These are phyloP conservation scores for Zoysia matrella DNA, from an alignment of 202 grass and related monocot species.

Conservation along the genomic window DNA sequence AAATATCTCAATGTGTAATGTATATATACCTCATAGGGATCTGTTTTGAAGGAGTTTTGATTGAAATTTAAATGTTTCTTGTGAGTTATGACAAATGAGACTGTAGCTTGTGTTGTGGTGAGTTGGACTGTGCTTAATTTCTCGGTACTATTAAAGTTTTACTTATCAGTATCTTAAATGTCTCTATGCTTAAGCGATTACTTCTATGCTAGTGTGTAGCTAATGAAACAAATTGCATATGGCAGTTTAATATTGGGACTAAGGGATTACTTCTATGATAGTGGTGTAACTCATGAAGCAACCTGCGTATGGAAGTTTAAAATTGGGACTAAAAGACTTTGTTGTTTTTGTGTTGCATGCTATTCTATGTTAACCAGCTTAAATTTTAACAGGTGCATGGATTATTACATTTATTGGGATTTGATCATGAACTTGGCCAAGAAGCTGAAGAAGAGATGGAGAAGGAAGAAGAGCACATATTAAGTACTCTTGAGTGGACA, in stretches of 20 bases:
- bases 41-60: slow-evolving; percentile 20
- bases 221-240: slow-evolving; percentile 1
- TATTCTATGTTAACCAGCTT: slow-evolving; percentile 28
- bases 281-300: too few relatives aligned
- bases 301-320: too few relatives aligned
- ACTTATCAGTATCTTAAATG: slow-evolving; percentile 27
- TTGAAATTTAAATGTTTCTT: slow-evolving; percentile 1
- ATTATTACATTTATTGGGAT: slow-evolving; percentile 89
- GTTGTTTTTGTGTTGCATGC: background rate
- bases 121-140: background rate
- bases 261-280: too few relatives aligned
- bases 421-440: slow-evolving; percentile 86
- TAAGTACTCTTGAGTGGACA: slow-evolving; percentile 79
- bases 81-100: background rate
- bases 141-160: background rate
- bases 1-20: background rate
- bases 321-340: too few relatives aligned
- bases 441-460: slow-evolving; percentile 92
- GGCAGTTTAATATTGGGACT: background rate
- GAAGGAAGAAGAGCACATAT: slow-evolving; percentile 73
- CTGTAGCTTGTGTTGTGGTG: background rate
- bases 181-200: background rate
- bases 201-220: slow-evolving; percentile 9
- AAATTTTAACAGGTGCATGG: slow-evolving; percentile 76
- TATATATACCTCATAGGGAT: background rate